Evolutionary conservation across 192 early-diverging fungal genomes (phyloP), one percentile per base, ranked within the genome.

Genomic region (Coemansia sp.): DNA sequence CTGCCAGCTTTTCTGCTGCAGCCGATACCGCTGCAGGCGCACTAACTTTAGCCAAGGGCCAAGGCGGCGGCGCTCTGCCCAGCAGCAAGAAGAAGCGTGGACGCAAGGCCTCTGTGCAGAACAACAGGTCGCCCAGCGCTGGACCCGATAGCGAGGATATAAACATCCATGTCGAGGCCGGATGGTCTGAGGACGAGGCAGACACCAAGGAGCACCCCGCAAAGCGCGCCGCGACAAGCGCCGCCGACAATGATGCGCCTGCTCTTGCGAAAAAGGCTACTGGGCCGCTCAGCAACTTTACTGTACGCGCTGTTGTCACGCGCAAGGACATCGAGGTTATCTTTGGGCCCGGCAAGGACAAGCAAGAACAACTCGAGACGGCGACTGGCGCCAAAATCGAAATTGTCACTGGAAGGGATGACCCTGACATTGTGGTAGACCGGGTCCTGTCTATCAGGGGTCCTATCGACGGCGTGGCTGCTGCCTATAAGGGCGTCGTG

Each of bases 391-490:
- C 76, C 12, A 40, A 29, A 7, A 69, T 83, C 10, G 39, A 59
- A 3, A 63, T 83, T 25, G 37, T 83, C n/a, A 60, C 81, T 17
- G 81, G 81, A n/a, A 73, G 60, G 6, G 79, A 82, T 14, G 79
- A 82, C 39, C 79, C 79, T 19, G 79, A 82, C 12, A 82, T 82
- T 59, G 79, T 82, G 10, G 79, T 82, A 19, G 79, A 82, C 59
- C 79, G 79, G 3, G 71, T 82, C 14, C 62, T 82, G n/a, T 70
- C 74, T 19, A 59, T 82, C 64, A 70, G 64, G 41, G 77, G 77
- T 1, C 77, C 56, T 9, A 80, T 80, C 31, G 74, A 66, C 19
- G 59, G 38, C 10, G 73, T 82, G 12, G 62, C 70, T 4, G 53
- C 59, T 20, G 67, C 73, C 1, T 82, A 82, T 47, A 68, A 62